Evolutionary conservation across 2,329 filamentous ascomycete genomes (phyloP).

Genomic region (Alternaria longipes): DNA sequence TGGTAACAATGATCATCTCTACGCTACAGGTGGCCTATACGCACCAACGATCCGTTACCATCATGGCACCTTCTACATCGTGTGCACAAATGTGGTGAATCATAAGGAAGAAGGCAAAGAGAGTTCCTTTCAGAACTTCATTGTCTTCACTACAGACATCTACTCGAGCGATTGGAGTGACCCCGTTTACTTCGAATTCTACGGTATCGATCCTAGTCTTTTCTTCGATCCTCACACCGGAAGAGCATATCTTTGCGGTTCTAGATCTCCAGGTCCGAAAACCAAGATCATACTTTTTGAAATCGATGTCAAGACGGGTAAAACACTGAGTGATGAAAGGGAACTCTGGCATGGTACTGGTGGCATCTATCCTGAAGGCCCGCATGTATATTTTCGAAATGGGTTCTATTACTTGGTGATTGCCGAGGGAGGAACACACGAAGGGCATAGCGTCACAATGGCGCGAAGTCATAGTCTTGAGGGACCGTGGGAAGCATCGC

Average conservation of each 20-base stretch:
- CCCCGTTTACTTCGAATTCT: slow-evolving; percentile 21
- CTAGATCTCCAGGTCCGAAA: slow-evolving; percentile 19
- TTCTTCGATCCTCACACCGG: slow-evolving; percentile 22
- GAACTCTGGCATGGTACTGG: slow-evolving; percentile 47
- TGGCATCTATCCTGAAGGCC: slow-evolving; percentile 42
- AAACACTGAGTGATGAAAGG: slow-evolving; percentile 17
- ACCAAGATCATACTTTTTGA: slow-evolving; percentile 33
- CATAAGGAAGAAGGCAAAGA: slow-evolving; percentile 52
- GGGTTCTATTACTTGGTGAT: slow-evolving; percentile 47
- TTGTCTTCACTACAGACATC: slow-evolving; percentile 26
- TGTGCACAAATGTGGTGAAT: slow-evolving; percentile 25
- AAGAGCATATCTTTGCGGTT: slow-evolving; percentile 32
- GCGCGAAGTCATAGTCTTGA: slow-evolving; percentile 17
- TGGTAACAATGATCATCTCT: slow-evolving; percentile 11
- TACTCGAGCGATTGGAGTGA: slow-evolving; percentile 20
- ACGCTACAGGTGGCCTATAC: slow-evolving; percentile 32
- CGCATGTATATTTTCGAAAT: slow-evolving; percentile 47
- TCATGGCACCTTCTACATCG: slow-evolving; percentile 27
- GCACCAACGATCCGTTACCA: slow-evolving; percentile 29
- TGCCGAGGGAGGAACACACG: slow-evolving; percentile 40
- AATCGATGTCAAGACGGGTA: slow-evolving; percentile 42
- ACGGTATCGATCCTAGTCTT: slow-evolving; percentile 26
- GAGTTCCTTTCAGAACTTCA: slow-evolving; percentile 53
- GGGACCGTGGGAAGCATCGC: slow-evolving; percentile 23
- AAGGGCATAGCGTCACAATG: slow-evolving; percentile 21